Conservation (phyloP, 2,329 filamentous ascomycete genomes). For the Neoascochyta sp. region DNA sequence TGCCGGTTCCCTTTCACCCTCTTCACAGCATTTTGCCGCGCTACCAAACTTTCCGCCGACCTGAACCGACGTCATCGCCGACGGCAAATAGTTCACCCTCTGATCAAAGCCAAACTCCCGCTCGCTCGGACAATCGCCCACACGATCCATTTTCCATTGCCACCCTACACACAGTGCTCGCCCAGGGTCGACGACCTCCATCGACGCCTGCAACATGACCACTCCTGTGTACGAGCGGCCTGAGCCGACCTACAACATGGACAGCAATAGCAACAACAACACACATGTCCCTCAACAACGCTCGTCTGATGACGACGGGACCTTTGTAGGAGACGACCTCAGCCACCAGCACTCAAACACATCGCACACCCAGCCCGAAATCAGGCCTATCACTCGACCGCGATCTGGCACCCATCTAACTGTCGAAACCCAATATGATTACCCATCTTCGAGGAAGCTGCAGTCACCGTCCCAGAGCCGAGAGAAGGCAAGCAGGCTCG, state of each 20-base stretch:
- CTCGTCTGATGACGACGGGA: slow-evolving; percentile 39
- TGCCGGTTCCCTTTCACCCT: too few relatives aligned
- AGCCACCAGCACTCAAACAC: slow-evolving; percentile 27
- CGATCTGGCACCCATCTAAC: slow-evolving; percentile 46
- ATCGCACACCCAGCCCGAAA: slow-evolving; percentile 8
- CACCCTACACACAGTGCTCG: too few relatives aligned
- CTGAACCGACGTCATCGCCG: too few relatives aligned
- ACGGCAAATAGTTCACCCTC: too few relatives aligned
- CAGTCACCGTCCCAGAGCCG: slow-evolving; percentile 55
- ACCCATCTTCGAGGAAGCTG: slow-evolving; percentile 24
- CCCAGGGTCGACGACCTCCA: too few relatives aligned
- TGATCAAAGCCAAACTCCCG: too few relatives aligned
- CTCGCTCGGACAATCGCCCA: too few relatives aligned
- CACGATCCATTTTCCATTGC: too few relatives aligned
- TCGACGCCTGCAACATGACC: slow-evolving; percentile 26
- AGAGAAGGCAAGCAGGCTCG: slow-evolving; percentile 58
- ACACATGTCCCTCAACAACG: slow-evolving; percentile 22
- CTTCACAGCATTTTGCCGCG: too few relatives aligned
- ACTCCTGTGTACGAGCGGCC: slow-evolving; percentile 34
- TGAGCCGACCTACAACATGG: slow-evolving; percentile 38
- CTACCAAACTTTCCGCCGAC: too few relatives aligned
- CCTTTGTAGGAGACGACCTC: slow-evolving; percentile 36
- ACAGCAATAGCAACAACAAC: slow-evolving; percentile 22
- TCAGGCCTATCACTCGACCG: slow-evolving; percentile 10
- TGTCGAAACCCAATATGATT: slow-evolving; percentile 45